Evolutionary conservation across 1,284 basidiomycete genomes (phyloP).

Genomic region (Tilletia caries): DNA sequence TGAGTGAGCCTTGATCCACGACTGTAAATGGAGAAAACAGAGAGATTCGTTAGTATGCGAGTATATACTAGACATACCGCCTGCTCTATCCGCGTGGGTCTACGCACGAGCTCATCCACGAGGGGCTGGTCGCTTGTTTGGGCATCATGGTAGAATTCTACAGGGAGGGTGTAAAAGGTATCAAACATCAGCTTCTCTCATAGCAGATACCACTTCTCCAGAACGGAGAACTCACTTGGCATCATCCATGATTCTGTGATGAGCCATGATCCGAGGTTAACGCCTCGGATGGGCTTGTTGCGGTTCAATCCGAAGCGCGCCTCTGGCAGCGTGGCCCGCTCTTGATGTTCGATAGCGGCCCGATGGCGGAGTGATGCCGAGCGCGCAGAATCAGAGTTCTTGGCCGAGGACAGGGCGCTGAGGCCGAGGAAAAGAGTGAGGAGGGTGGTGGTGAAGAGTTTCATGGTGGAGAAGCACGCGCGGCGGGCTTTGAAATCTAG

Average conservation of each 20-base stretch:
- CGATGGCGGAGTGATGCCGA: not conserved
- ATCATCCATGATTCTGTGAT: slow-evolving; percentile 12
- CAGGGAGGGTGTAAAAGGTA: too few relatives aligned
- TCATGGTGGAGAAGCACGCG: too few relatives aligned
- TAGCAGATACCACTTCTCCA: not conserved
- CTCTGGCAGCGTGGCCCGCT: not conserved
- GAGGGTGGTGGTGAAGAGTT: too few relatives aligned
- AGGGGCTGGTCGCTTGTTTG: not conserved
- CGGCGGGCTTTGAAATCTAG: too few relatives aligned
- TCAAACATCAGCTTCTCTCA: too few relatives aligned
- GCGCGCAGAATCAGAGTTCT: not conserved
- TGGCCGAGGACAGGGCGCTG: not conserved
- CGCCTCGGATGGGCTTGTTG: slow-evolving; percentile 18
- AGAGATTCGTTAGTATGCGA: not conserved
- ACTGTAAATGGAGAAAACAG: not conserved
- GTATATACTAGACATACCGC: not conserved
- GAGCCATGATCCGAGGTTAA: slow-evolving; percentile 26
- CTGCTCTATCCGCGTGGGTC: too few relatives aligned
- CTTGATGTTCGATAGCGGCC: not conserved
- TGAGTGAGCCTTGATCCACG: slow-evolving; percentile 1
- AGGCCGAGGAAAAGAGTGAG: too few relatives aligned
- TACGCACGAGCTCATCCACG: not conserved
- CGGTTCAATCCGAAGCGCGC: slow-evolving; percentile 2
- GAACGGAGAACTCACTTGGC: not conserved
- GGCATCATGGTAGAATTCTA: slow-evolving; percentile 1